These are phyloP conservation scores for Akebia trifoliata DNA, from an alignment of 164 flowering plant genomes.

Conservation along the genomic window DNA sequence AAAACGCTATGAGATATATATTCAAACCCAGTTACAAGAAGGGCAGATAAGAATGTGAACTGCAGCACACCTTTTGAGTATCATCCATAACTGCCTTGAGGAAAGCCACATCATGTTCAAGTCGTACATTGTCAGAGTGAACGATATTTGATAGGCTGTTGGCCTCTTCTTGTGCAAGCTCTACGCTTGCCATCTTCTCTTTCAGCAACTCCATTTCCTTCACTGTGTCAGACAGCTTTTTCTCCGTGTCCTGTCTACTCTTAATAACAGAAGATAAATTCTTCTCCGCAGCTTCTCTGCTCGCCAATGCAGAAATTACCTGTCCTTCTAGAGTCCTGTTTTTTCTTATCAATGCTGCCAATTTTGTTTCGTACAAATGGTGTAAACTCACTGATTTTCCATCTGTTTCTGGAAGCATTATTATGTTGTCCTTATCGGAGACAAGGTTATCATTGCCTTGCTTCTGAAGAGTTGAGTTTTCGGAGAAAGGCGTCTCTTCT, in stretches of 20 bases:
- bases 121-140: constrained; percentile 94
- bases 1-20: neutral
- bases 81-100: constrained; percentile 95
- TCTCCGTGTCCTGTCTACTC: constrained; percentile 76
- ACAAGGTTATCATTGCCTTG: constrained; percentile 24
- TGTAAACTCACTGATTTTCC: constrained; percentile 31
- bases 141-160: constrained; percentile 82
- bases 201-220: constrained; percentile 79
- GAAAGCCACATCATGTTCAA: constrained; percentile 97
- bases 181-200: constrained; percentile 70
- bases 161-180: constrained; percentile 90
- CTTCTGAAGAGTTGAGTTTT: constrained; percentile 27
- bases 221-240: constrained; percentile 48
- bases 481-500: constrained; percentile 39
- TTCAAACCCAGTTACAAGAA: neutral
- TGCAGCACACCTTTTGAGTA: constrained; percentile 72
- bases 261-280: constrained; percentile 54
- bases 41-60: neutral
- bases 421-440: constrained; percentile 37
- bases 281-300: constrained; percentile 68
- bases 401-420: constrained; percentile 41
- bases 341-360: constrained; percentile 52
- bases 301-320: constrained; percentile 57
- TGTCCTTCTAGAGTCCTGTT: constrained; percentile 81
- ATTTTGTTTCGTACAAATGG: constrained; percentile 61